A percentile compares a stretch with the other conserved stretches of the same genome.
phyloP scores from a whole-genome alignment of 352 stramenopile species.

The Globisporangium lucens region DNA sequence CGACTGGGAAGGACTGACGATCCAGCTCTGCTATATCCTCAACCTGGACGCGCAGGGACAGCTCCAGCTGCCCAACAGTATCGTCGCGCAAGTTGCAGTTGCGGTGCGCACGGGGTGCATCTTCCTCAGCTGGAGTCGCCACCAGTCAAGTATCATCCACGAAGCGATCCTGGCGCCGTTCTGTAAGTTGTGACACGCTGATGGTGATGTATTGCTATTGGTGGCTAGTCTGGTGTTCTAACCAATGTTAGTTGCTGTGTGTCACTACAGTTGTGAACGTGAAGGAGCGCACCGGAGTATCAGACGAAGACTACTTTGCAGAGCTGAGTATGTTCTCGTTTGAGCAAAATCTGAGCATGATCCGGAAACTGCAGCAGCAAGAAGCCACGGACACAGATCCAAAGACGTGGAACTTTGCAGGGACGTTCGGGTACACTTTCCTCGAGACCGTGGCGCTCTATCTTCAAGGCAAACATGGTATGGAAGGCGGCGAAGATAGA shows the following conservation, averaged over 20 bases:
- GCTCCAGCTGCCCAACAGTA: conserved; percentile 43
- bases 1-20: conserved; percentile 80
- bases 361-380: conserved; percentile 39
- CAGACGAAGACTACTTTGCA: conserved; percentile 28
- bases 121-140: conserved; percentile 70
- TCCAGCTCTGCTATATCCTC: conserved; percentile 77
- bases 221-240: neutral
- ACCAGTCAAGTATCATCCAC: conserved; percentile 57
- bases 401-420: conserved; percentile 29
- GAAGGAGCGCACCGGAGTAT: conserved; percentile 14
- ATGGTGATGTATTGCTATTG: neutral
- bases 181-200: conserved; percentile 26
- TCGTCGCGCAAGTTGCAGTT: conserved; percentile 58
- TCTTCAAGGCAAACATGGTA: conserved; percentile 20
- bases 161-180: conserved; percentile 61
- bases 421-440: conserved; percentile 71
- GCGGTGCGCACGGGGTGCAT: conserved; percentile 72
- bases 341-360: conserved; percentile 49
- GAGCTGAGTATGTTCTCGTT: conserved; percentile 62
- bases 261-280: conserved; percentile 22
- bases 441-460: conserved; percentile 37
- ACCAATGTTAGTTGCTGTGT: conserved; percentile 1
- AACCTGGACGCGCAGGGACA: conserved; percentile 61
- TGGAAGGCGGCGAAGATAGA: neutral
- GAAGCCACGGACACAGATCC: conserved; percentile 7